Percentiles rank a stretch among this genome's conserved stretches.
Evolutionary conservation across 768 basidiomycete genomes (phyloP).

Genomic region (Pleurotus cornucopiae): DNA sequence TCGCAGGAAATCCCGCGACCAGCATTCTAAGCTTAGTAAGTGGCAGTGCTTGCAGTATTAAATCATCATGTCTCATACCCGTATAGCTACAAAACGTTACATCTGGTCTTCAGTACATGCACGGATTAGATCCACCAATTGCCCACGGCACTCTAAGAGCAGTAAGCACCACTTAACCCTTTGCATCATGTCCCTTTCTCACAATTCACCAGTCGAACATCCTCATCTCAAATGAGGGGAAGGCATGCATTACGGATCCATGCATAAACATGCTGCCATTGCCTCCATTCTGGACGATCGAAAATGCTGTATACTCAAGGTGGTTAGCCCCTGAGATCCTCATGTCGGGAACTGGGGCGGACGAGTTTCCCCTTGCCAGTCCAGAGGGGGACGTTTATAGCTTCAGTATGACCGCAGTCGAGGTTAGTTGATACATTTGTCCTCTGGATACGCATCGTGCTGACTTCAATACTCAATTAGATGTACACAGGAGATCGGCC

Average conservation of each 20-base stretch:
- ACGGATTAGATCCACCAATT: background rate
- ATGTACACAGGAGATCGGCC: constrained; percentile 3
- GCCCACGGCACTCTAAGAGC: constrained; percentile 3
- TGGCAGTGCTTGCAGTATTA: background rate
- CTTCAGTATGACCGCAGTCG: constrained; percentile 1
- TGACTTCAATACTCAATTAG: background rate
- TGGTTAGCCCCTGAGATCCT: constrained; percentile 8
- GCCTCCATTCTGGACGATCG: constrained; percentile 3
- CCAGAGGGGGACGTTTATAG: background rate
- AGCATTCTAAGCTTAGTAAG: background rate
- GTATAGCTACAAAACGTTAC: background rate
- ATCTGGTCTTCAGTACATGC: background rate
- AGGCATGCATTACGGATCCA: constrained; percentile 1
- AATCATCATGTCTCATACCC: background rate
- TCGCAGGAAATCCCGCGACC: background rate
- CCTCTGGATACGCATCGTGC: background rate
- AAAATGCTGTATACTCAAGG: constrained; percentile 4
- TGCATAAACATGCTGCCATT: constrained; percentile 4
- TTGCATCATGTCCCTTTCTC: background rate
- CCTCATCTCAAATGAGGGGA: background rate
- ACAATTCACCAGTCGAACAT: background rate
- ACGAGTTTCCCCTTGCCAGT: background rate
- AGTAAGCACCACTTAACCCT: background rate
- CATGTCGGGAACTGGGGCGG: background rate
- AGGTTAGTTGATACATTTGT: background rate